Conservation (phyloP, 2,329 filamentous ascomycete species). For the Penicillium sclerotiorum region DNA sequence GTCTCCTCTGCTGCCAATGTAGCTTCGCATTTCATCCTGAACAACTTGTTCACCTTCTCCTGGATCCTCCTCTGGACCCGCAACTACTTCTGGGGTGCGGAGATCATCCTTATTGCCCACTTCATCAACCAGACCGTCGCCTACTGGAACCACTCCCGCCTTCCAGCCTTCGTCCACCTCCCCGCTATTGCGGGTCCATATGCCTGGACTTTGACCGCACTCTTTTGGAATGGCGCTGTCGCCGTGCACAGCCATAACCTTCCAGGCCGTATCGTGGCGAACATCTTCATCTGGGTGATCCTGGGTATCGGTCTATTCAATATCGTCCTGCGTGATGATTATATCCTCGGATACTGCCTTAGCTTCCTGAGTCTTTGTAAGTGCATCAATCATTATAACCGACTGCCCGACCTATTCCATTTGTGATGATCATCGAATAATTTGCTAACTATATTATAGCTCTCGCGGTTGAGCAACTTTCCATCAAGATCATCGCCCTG, state of each 20-base stretch:
- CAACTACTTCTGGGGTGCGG: constrained; percentile 72
- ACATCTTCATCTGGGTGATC: constrained; percentile 85
- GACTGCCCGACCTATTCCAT: too few relatives aligned
- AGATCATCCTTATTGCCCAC: constrained; percentile 76
- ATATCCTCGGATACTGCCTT: constrained; percentile 77
- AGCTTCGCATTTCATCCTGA: constrained; percentile 79
- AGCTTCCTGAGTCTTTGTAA: constrained; percentile 71
- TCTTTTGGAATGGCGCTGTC: constrained; percentile 88
- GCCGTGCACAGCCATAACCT: constrained; percentile 70
- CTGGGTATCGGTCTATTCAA: constrained; percentile 77
- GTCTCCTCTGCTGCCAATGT: constrained; percentile 74
- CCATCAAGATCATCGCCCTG: constrained; percentile 71
- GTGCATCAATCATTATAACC: constrained; percentile 31
- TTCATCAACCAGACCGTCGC: constrained; percentile 77
- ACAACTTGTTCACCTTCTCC: constrained; percentile 79
- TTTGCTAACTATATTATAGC: constrained; percentile 38
- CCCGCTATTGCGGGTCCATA: constrained; percentile 76
- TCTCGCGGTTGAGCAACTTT: constrained; percentile 76
- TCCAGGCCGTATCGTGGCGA: constrained; percentile 77
- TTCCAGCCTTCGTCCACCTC: constrained; percentile 74
- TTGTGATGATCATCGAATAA: too few relatives aligned
- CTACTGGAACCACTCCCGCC: constrained; percentile 77
- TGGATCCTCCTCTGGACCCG: constrained; percentile 84
- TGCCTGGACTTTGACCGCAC: constrained; percentile 81
- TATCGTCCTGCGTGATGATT: constrained; percentile 71